These are phyloP conservation scores for Yamadazyma insecticola DNA, from an alignment of 805 yeast species.

Conservation along the genomic window DNA sequence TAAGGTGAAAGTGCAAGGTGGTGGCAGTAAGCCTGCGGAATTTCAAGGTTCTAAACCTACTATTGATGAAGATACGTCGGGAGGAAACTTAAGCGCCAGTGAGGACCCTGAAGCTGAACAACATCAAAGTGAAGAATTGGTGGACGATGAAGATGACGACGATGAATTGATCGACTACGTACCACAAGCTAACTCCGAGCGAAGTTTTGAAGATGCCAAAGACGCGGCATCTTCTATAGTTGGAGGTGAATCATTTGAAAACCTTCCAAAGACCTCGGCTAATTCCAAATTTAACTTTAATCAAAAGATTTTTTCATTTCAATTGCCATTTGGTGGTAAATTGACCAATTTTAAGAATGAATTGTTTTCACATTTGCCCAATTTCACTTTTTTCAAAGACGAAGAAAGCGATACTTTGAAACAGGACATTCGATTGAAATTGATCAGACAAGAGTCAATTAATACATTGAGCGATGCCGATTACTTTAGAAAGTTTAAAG, in stretches of 20 bases:
- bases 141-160: no score
- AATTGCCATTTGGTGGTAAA: constrained; percentile 53
- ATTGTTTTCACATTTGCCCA: constrained; percentile 1
- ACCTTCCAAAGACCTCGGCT: no score
- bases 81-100: no score
- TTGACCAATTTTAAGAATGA: constrained; percentile 18
- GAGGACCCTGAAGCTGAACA: no score
- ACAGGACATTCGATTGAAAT: constrained; percentile 33
- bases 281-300: constrained; percentile 31
- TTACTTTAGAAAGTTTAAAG: constrained; percentile 49
- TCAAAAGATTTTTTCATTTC: constrained; percentile 49
- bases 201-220: no score
- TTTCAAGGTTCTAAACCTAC: no score
- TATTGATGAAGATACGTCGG: no score
- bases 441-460: constrained; percentile 53
- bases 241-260: constrained; percentile 42
- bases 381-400: constrained; percentile 4
- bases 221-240: constrained; percentile 45
- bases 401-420: constrained; percentile 10
- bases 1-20: no score
- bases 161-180: no score
- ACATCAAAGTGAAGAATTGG: no score
- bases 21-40: no score
- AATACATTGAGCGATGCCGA: constrained; percentile 61
- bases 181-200: no score